phyloP scores from a whole-genome alignment of 768 basidiomycete genomes.

The Kwoniella europaea region DNA sequence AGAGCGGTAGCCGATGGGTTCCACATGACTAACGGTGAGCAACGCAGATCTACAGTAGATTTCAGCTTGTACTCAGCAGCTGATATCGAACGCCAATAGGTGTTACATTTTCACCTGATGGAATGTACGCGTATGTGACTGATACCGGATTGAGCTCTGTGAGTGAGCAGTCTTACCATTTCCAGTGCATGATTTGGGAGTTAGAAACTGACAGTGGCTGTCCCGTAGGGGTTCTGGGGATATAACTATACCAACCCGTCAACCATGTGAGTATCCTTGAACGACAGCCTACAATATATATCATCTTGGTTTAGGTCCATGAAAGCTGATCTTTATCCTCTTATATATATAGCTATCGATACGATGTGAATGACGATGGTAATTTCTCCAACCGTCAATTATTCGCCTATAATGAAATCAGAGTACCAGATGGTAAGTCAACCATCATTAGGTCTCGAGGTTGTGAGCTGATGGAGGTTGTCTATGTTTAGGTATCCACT shows the following conservation, averaged over 20 bases:
- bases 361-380: conserved; percentile 48
- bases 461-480: not conserved
- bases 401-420: conserved; percentile 50
- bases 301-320: not conserved
- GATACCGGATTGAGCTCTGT: conserved; percentile 49
- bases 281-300: not conserved
- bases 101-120: conserved; percentile 72
- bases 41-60: not conserved
- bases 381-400: conserved; percentile 39
- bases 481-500: conserved; percentile 28
- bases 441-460: not conserved
- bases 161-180: conserved; percentile 25
- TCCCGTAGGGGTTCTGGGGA: conserved; percentile 35
- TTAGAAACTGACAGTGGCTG: too few relatives aligned
- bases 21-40: conserved; percentile 66
- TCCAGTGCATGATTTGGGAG: too few relatives aligned
- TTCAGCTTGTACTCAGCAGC: not conserved
- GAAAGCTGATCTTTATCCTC: not conserved
- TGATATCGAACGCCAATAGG: conserved; percentile 48
- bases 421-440: conserved; percentile 45
- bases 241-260: conserved; percentile 64
- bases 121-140: conserved; percentile 68
- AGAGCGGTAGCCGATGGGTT: conserved; percentile 77
- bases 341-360: conserved; percentile 41
- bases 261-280: conserved; percentile 65